Base-by-base conservation (phyloP, 73 alveolate species). In the Durusdinium trenchii region DNA sequence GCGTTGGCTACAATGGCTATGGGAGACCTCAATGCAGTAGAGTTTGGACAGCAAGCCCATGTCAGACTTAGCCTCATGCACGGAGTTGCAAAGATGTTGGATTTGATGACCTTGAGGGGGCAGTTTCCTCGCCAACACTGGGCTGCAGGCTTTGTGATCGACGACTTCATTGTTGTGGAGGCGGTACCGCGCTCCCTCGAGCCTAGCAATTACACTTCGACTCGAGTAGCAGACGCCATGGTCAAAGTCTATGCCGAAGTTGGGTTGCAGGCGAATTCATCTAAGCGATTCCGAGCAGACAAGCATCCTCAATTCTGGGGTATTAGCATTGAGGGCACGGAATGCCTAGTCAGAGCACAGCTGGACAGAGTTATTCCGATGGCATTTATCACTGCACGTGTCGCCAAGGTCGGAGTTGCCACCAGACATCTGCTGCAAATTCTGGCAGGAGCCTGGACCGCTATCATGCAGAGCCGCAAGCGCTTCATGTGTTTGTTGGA, bases 401-500 rank as follows among this genome's bases (percentile, higher is more conserved):
- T 81, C 16, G 43, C 35, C 3, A 4, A 14, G 50, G 32, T n/a
- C 51, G 71, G 71, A 1, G 16, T 20, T 20, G 45, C 47, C 48
- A 47, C 67, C 35, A 18, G 71, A 18, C 4, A 81, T 5, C 35
- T 81, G 64, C 67, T 81, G 46, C 18, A 16, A 4, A 61, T 81
- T 48, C 18, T 81, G 38, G 47, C 47, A 1, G 92, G 92, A 18
- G 45, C 60, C 32, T 81, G 35, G 47, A 48, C 36, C 46, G 47
- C 92, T 5, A 69, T 81, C 23, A 46, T 81, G 30, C 92, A 81
- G 47, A 26, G 40, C 71, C 9, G 92, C 48, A 3, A 69, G 71
- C 69, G 92, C 30, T 47, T 18, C 92, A 81, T 81, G 92, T 45
- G 43, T 32, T 30, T 81, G 6, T 69, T 81, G 95, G 99, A 96